Evolutionary conservation across 805 yeast species (phyloP).

Genomic region (Ascoidea tarda): DNA sequence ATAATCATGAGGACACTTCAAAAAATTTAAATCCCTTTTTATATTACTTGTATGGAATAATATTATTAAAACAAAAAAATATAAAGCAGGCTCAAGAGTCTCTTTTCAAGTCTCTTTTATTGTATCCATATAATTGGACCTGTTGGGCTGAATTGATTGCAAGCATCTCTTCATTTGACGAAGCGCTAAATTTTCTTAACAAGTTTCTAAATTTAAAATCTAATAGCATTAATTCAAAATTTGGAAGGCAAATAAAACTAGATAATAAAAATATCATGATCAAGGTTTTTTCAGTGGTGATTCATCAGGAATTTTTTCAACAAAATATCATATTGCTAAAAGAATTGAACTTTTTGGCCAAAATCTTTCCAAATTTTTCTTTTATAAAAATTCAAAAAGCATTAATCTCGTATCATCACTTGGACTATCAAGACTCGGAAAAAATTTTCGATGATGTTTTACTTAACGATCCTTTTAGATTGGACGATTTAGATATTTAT

Average conservation of each 20-base stretch:
- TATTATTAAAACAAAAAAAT: conserved; percentile 49
- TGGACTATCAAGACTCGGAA: conserved; percentile 77
- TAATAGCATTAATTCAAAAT: conserved; percentile 19
- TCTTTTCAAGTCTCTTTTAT: conserved; percentile 43
- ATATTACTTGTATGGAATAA: conserved; percentile 57
- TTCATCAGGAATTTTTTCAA: conserved; percentile 71
- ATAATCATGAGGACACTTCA: conserved; percentile 20
- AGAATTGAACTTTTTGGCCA: conserved; percentile 32
- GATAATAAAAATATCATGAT: conserved; percentile 19
- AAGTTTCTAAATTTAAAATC: conserved; percentile 15
- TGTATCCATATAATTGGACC: conserved; percentile 85
- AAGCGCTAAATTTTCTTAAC: conserved; percentile 30
- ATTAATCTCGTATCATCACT: conserved; percentile 64
- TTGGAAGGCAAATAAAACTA: conserved; percentile 5
- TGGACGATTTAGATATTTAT: conserved; percentile 85
- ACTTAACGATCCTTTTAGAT: conserved; percentile 62
- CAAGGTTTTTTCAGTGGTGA: conserved; percentile 48
- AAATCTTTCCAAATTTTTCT: conserved; percentile 56
- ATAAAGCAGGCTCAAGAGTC: conserved; percentile 42
- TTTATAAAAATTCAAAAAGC: conserved; percentile 76
- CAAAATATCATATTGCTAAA: conserved; percentile 38
- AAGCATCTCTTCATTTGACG: conserved; percentile 47
- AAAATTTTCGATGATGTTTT: conserved; percentile 63
- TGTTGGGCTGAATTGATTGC: conserved; percentile 75
- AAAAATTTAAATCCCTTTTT: conserved; percentile 38